Conservation (phyloP, 1,284 basidiomycete genomes). For the Ceratobasidium sp. region DNA sequence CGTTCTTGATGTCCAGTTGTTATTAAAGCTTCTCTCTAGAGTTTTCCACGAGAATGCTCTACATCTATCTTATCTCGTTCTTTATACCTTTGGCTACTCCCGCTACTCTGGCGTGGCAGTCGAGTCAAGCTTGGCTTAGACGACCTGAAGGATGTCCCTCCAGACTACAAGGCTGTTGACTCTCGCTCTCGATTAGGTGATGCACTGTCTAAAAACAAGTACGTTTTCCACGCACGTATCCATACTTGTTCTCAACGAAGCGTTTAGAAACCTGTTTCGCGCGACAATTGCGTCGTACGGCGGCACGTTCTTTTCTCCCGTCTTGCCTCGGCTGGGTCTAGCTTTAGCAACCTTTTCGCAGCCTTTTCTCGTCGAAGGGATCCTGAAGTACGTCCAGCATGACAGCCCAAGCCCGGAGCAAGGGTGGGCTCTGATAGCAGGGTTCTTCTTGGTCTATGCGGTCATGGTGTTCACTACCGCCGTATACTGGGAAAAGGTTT, state of each 20-base stretch:
- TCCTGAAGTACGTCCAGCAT: conserved; percentile 1
- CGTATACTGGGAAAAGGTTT: conserved; percentile 30
- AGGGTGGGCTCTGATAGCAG: conserved; percentile 5
- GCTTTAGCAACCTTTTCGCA: conserved; percentile 11
- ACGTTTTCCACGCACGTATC: background rate
- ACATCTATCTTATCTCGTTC: conserved; percentile 9
- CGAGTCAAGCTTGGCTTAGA: conserved; percentile 11
- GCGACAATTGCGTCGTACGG: background rate
- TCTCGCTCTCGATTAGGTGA: background rate
- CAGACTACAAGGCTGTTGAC: background rate
- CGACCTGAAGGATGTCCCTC: conserved; percentile 10
- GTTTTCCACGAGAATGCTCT: background rate
- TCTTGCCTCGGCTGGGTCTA: conserved; percentile 1
- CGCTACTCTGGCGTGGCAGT: conserved; percentile 1
- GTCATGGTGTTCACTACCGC: conserved; percentile 20
- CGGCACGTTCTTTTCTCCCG: background rate
- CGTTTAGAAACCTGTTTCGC: background rate
- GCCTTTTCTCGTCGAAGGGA: conserved; percentile 8
- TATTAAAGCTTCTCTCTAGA: background rate
- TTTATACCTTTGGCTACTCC: conserved; percentile 13
- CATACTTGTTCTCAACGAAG: too few relatives aligned
- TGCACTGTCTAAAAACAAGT: background rate
- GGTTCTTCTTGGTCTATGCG: conserved; percentile 17
- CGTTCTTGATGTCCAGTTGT: background rate
- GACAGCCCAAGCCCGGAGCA: background rate